Evolutionary conservation across 192 early-diverging fungal species (phyloP).

Genomic region (Dimargaris cristalligena): DNA sequence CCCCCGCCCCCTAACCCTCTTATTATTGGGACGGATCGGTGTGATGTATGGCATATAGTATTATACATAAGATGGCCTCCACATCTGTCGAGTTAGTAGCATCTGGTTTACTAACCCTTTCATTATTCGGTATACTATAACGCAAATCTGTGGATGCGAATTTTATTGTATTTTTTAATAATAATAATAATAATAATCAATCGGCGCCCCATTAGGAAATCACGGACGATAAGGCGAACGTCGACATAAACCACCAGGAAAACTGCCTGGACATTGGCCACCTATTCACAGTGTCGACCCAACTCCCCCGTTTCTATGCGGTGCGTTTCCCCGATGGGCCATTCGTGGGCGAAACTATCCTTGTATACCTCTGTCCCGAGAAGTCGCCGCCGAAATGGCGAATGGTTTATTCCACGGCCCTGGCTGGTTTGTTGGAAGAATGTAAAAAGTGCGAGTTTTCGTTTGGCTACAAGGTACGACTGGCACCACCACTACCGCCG

Average conservation of each 20-base stretch:
- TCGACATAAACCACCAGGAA: neutral
- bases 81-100: too few relatives aligned
- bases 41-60: too few relatives aligned
- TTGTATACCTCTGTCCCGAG: slow-evolving; percentile 31
- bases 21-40: too few relatives aligned
- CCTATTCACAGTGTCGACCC: slow-evolving; percentile 1
- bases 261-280: neutral
- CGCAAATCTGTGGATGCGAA: too few relatives aligned
- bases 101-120: too few relatives aligned
- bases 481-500: too few relatives aligned
- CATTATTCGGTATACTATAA: too few relatives aligned
- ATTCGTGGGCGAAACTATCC: slow-evolving; percentile 14
- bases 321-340: slow-evolving; percentile 17
- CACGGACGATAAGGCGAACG: slow-evolving; percentile 4
- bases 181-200: too few relatives aligned
- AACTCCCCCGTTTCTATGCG: slow-evolving; percentile 25
- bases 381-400: slow-evolving; percentile 25
- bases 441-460: slow-evolving; percentile 22
- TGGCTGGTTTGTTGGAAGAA: slow-evolving; percentile 19
- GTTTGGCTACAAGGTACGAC: slow-evolving; percentile 13
- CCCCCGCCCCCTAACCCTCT: too few relatives aligned
- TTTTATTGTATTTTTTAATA: too few relatives aligned
- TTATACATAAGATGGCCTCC: too few relatives aligned
- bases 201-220: too few relatives aligned
- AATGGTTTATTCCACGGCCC: slow-evolving; percentile 31